These are phyloP conservation scores for Brachypodium distachyon DNA, from an alignment of 202 grass and related monocot species.

Conservation along the genomic window DNA sequence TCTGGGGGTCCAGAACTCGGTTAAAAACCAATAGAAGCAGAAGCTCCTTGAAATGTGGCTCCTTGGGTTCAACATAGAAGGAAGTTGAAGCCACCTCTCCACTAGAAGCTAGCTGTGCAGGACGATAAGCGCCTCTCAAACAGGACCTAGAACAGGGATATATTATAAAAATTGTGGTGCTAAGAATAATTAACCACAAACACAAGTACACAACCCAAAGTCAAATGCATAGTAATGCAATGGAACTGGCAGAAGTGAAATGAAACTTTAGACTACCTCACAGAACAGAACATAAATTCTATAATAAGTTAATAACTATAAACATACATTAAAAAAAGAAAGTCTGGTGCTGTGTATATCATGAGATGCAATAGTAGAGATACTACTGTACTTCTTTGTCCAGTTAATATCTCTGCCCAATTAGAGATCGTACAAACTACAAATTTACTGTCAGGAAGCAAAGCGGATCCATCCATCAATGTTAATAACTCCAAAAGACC, in stretches of 20 bases:
- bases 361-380: neutral
- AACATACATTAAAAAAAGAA: neutral
- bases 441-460: neutral
- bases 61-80: neutral
- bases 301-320: neutral
- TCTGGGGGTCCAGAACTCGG: neutral
- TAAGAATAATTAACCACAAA: neutral
- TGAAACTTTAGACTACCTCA: neutral
- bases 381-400: neutral
- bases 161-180: neutral
- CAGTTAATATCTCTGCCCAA: neutral
- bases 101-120: neutral
- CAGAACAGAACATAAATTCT: neutral
- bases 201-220: neutral
- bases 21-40: neutral
- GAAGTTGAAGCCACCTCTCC: neutral
- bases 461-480: neutral
- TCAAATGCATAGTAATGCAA: neutral
- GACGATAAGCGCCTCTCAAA: neutral
- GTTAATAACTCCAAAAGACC: neutral
- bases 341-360: neutral
- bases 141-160: neutral
- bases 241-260: neutral
- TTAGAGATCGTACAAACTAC: neutral
- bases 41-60: neutral